phyloP scores from a whole-genome alignment of 768 basidiomycete genomes.

The Gelatoporia subvermispora region DNA sequence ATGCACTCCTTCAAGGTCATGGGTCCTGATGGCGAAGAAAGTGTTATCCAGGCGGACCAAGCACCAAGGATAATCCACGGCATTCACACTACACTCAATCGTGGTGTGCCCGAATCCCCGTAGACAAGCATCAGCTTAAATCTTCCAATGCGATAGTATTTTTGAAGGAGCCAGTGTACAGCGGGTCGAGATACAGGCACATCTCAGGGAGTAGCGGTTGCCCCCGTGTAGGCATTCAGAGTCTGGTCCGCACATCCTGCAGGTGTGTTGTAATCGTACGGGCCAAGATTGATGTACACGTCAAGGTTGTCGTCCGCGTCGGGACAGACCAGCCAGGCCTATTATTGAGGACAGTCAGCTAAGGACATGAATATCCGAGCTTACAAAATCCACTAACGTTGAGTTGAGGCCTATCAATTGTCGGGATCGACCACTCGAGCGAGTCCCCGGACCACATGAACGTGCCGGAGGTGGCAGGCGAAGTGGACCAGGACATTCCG shows the following conservation, averaged over 20 bases:
- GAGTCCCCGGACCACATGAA: conserved; percentile 57
- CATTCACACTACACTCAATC: no score
- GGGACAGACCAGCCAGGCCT: conserved; percentile 57
- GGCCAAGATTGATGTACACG: conserved; percentile 51
- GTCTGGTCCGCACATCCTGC: conserved; percentile 57
- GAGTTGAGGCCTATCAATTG: conserved; percentile 44
- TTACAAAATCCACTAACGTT: conserved; percentile 34
- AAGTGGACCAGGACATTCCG: conserved; percentile 42
- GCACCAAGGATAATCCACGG: no score
- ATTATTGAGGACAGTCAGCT: background rate
- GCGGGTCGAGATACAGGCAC: no score
- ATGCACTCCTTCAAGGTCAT: no score
- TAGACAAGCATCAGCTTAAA: no score
- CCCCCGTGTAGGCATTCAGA: conserved; percentile 55
- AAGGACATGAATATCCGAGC: conserved; percentile 7
- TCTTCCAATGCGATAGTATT: no score
- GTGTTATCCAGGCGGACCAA: no score
- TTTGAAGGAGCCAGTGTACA: no score
- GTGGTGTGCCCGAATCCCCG: no score
- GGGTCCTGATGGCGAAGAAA: no score
- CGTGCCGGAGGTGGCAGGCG: conserved; percentile 37
- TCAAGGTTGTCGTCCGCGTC: conserved; percentile 38
- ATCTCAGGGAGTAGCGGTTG: conserved; percentile 34
- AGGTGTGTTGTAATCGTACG: conserved; percentile 51
- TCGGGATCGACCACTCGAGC: conserved; percentile 50